A percentile compares a stretch with the other conserved stretches of the same genome.
These are phyloP conservation scores for Cephaloascus fragrans DNA, from an alignment of 805 yeast species.

Conservation along the genomic window DNA sequence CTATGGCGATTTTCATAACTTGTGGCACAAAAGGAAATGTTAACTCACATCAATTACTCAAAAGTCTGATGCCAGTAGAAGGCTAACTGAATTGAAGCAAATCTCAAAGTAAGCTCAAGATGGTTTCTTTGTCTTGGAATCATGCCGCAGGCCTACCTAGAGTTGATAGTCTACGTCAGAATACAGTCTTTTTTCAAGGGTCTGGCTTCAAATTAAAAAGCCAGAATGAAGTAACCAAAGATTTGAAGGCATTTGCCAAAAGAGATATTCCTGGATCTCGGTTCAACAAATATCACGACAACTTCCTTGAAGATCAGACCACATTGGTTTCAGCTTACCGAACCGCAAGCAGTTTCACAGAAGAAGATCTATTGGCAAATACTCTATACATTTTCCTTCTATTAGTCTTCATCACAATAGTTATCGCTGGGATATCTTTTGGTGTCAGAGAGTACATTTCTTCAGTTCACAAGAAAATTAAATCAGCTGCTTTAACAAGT, in stretches of 20 bases:
- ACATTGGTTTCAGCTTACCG: neutral
- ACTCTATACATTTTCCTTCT: conserved; percentile 15
- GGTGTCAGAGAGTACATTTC: conserved; percentile 15
- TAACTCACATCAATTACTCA: too few species aligned
- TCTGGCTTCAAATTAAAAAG: neutral
- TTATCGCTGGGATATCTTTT: conserved; percentile 12
- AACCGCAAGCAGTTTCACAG: conserved; percentile 1
- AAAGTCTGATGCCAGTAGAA: too few species aligned
- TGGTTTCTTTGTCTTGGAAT: neutral
- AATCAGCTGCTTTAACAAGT: neutral
- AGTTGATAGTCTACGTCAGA: neutral
- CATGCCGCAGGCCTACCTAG: neutral
- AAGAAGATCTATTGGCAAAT: conserved; percentile 15
- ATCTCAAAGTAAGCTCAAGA: too few species aligned
- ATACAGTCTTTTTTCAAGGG: neutral
- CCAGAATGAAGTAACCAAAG: too few species aligned
- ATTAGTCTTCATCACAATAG: conserved; percentile 11
- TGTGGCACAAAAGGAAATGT: too few species aligned
- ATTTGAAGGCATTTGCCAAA: neutral
- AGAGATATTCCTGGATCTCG: neutral
- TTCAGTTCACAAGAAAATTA: neutral
- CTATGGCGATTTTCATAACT: too few species aligned
- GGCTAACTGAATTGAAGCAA: too few species aligned
- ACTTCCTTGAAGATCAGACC: neutral
- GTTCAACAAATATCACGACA: neutral